A percentile compares a stretch with the other conserved stretches of the same genome.
phyloP scores from a whole-genome alignment of 2,329 filamentous ascomycete species.

The Colletotrichum liaoningense region DNA sequence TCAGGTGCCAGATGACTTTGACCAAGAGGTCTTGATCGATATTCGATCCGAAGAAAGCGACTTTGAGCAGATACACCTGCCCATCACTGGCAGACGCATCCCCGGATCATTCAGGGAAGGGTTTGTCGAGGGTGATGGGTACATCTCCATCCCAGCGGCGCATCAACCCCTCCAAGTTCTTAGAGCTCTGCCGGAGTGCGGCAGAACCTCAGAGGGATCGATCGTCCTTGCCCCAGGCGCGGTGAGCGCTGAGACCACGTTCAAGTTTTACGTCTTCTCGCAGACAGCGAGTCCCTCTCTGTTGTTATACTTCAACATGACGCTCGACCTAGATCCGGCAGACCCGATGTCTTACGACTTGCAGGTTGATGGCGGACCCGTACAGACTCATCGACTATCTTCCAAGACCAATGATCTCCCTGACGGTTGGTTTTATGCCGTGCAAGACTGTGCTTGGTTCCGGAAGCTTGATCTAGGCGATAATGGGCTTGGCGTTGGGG shows the following conservation, averaged over 20 bases:
- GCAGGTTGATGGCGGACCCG: conserved; percentile 55
- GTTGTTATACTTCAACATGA: conserved; percentile 50
- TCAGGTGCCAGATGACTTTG: conserved; percentile 50
- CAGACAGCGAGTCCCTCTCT: conserved; percentile 40
- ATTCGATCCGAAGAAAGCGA: conserved; percentile 48
- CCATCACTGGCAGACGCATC: conserved; percentile 36
- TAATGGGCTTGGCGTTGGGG: conserved; percentile 36
- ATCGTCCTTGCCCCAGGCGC: conserved; percentile 36
- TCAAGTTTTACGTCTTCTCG: conserved; percentile 46
- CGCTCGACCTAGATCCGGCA: conserved; percentile 62
- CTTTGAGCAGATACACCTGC: conserved; percentile 49
- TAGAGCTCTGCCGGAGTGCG: conserved; percentile 44
- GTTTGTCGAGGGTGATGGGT: conserved; percentile 48
- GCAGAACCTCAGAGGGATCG: conserved; percentile 40
- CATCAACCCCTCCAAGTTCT: conserved; percentile 36
- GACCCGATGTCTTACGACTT: conserved; percentile 62
- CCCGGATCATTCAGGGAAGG: conserved; percentile 47
- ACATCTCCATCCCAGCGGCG: conserved; percentile 48
- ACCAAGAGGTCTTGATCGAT: conserved; percentile 54
- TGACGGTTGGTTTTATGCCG: conserved; percentile 59
- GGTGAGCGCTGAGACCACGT: conserved; percentile 40
- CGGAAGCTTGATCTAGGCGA: conserved; percentile 48
- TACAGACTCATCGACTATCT: conserved; percentile 45
- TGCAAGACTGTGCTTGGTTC: conserved; percentile 62
- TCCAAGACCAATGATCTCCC: conserved; percentile 49